These are phyloP conservation scores for Calocybe indica DNA, from an alignment of 768 basidiomycete species.

Conservation along the genomic window DNA sequence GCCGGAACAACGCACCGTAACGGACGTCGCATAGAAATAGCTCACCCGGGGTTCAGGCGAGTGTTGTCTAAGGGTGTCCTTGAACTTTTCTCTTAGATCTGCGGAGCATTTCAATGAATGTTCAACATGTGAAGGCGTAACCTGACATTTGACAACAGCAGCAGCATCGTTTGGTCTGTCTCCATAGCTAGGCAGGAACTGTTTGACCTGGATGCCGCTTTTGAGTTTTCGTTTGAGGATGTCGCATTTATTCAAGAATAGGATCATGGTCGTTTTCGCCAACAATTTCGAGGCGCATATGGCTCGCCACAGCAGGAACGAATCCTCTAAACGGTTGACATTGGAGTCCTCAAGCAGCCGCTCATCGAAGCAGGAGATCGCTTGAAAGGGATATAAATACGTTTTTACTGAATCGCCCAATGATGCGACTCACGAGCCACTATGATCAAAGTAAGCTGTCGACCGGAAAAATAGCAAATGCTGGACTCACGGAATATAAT, in stretches of 20 bases:
- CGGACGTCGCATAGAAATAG: constrained; percentile 57
- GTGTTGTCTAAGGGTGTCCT: constrained; percentile 43
- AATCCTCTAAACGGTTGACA: constrained; percentile 69
- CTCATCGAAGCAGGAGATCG: constrained; percentile 41
- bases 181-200: constrained; percentile 57
- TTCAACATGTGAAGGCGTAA: not conserved
- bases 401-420: constrained; percentile 10
- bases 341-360: constrained; percentile 49
- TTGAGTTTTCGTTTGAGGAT: constrained; percentile 46
- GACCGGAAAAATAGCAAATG: constrained; percentile 17
- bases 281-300: constrained; percentile 58
- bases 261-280: constrained; percentile 52
- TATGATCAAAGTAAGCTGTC: constrained; percentile 20
- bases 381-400: constrained; percentile 11
- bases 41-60: constrained; percentile 44
- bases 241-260: constrained; percentile 76
- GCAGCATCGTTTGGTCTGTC: constrained; percentile 53
- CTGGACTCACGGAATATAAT: constrained; percentile 66
- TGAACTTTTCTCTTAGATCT: constrained; percentile 39
- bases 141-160: constrained; percentile 52
- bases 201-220: constrained; percentile 40
- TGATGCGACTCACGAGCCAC: constrained; percentile 49
- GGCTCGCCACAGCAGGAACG: constrained; percentile 60
- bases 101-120: not conserved
- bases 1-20: constrained; percentile 37